phyloP scores from a whole-genome alignment of 371 early-diverging fungal genomes.

The Saksenaea vasiformis region DNA sequence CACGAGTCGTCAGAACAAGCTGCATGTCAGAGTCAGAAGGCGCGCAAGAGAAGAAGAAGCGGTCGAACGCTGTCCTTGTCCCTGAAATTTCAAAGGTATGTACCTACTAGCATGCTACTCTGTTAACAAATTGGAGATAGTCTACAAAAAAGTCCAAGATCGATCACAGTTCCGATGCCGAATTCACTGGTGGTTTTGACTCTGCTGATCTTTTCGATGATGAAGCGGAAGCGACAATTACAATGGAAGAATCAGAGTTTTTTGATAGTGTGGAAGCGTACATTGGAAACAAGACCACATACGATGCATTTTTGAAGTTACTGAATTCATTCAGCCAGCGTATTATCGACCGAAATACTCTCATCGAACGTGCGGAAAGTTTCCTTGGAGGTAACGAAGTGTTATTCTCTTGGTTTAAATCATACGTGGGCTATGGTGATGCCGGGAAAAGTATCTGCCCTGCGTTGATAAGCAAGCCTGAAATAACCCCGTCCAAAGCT shows the following conservation, averaged over 20 bases:
- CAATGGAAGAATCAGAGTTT: slow-evolving; percentile 82
- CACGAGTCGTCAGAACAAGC: not conserved
- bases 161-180: slow-evolving; percentile 14
- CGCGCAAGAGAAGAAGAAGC: not conserved
- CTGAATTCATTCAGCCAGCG: slow-evolving; percentile 97
- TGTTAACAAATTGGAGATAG: not conserved
- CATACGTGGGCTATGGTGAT: slow-evolving; percentile 87
- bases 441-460: slow-evolving; percentile 12
- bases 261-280: slow-evolving; percentile 85
- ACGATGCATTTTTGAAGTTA: slow-evolving; percentile 93
- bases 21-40: not conserved
- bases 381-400: slow-evolving; percentile 76
- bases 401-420: slow-evolving; percentile 89
- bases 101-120: not conserved
- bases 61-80: not conserved
- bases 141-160: not conserved
- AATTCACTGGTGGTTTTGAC: not conserved
- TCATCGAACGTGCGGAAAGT: slow-evolving; percentile 79
- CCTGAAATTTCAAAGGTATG: slow-evolving; percentile 10
- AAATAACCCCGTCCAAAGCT: slow-evolving; percentile 6
- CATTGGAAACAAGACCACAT: slow-evolving; percentile 79
- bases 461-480: slow-evolving; percentile 1
- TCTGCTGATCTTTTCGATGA: not conserved
- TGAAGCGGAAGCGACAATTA: slow-evolving; percentile 8
- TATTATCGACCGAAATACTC: slow-evolving; percentile 79